These are phyloP conservation scores for Tricholoma saponaceum DNA, from an alignment of 768 basidiomycete genomes.

Conservation along the genomic window DNA sequence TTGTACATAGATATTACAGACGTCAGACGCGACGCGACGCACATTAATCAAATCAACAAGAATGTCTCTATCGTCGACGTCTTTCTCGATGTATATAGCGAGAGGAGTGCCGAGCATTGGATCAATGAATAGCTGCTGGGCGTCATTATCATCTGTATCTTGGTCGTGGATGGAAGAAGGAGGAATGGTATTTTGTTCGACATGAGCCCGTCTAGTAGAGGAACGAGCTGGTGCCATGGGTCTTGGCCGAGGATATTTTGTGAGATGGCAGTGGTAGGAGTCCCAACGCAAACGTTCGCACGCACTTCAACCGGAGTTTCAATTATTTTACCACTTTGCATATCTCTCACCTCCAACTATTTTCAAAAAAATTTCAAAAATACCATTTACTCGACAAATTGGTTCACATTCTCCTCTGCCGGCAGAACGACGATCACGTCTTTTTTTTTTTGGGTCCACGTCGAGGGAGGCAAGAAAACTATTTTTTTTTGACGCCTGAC, in stretches of 20 bases:
- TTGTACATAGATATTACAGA: not conserved
- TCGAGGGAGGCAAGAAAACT: too few relatives aligned
- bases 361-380: too few relatives aligned
- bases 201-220: conserved; percentile 42
- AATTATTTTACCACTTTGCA: too few relatives aligned
- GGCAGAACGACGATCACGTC: too few relatives aligned
- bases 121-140: conserved; percentile 66
- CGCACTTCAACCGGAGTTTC: conserved; percentile 20
- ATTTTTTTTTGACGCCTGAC: too few relatives aligned
- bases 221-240: conserved; percentile 82
- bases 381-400: too few relatives aligned
- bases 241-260: conserved; percentile 43
- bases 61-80: conserved; percentile 64
- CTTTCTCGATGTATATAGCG: conserved; percentile 74
- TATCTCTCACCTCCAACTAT: too few relatives aligned
- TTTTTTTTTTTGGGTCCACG: too few relatives aligned
- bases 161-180: conserved; percentile 24
- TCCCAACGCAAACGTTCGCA: conserved; percentile 29
- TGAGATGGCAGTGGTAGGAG: conserved; percentile 43
- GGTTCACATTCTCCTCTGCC: too few relatives aligned
- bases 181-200: conserved; percentile 32
- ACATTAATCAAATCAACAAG: conserved; percentile 66
- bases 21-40: conserved; percentile 26
- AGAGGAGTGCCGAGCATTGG: conserved; percentile 79
- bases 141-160: conserved; percentile 31